These are phyloP conservation scores for Delonix regia DNA, from an alignment of 306 rosid species.

Conservation along the genomic window DNA sequence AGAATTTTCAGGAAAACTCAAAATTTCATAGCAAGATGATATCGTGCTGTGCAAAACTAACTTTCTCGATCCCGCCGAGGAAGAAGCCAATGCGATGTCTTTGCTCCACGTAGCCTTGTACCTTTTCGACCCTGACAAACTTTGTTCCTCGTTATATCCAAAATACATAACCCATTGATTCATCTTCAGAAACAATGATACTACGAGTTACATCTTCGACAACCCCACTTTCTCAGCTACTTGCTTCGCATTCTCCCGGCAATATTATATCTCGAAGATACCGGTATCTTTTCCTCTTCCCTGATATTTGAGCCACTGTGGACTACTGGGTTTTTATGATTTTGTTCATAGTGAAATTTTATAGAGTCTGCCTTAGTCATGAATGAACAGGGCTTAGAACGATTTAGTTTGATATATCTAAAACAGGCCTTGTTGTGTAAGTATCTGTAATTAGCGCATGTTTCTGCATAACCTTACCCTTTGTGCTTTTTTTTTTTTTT, in stretches of 20 bases:
- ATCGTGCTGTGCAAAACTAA: background rate
- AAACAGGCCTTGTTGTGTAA: background rate
- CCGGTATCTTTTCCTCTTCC: slow-evolving; percentile 7
- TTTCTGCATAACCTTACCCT: background rate
- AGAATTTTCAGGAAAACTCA: no score
- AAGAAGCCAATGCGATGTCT: background rate
- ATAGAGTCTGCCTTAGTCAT: background rate
- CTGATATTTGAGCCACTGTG: background rate
- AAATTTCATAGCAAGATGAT: no score
- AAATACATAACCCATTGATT: background rate
- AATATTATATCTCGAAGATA: background rate
- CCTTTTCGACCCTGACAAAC: slow-evolving; percentile 31
- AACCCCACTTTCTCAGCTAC: background rate
- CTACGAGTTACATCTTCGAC: background rate
- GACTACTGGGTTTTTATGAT: background rate
- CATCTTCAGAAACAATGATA: background rate
- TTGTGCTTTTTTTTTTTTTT: background rate
- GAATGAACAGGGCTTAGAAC: background rate
- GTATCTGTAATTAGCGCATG: background rate
- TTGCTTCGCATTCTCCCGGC: background rate
- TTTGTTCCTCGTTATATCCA: slow-evolving; percentile 18
- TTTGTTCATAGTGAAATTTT: background rate
- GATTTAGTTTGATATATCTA: background rate
- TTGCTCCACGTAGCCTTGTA: background rate
- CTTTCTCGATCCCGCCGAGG: background rate